These are phyloP conservation scores for Thyridium curvatum DNA, from an alignment of 2,329 filamentous ascomycete genomes.

Conservation along the genomic window DNA sequence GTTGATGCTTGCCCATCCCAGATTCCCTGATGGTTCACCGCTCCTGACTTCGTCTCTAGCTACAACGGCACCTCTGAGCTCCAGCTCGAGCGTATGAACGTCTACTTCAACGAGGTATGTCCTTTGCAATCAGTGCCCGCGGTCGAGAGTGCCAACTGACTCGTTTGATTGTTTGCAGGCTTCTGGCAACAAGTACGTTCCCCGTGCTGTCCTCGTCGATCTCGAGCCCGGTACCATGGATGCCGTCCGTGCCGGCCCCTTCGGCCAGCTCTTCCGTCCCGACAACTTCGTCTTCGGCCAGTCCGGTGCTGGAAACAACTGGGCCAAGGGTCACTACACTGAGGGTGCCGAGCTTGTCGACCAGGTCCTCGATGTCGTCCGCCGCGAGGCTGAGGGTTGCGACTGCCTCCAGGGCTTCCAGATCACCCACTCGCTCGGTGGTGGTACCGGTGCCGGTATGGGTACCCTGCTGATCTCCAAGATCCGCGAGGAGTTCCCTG, in stretches of 20 bases:
- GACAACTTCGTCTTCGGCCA: slow-evolving; percentile 99
- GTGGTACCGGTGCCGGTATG: slow-evolving; percentile 99
- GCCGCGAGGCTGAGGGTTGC: slow-evolving; percentile 96
- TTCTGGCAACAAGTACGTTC: slow-evolving; percentile 97
- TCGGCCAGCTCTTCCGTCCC: slow-evolving; percentile 98
- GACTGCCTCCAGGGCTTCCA: slow-evolving; percentile 99
- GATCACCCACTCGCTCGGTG: slow-evolving; percentile 99
- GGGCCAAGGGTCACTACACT: slow-evolving; percentile 99
- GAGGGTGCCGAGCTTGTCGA: slow-evolving; percentile 99
- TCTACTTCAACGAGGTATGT: slow-evolving; percentile 73
- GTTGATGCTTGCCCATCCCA: slow-evolving; percentile 19
- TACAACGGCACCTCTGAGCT: slow-evolving; percentile 98
- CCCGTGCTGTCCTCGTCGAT: slow-evolving; percentile 98
- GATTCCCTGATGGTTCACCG: slow-evolving; percentile 19
- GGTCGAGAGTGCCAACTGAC: too few relatives aligned
- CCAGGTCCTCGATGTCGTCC: slow-evolving; percentile 96
- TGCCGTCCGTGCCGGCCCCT: slow-evolving; percentile 94
- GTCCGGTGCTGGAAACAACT: slow-evolving; percentile 99
- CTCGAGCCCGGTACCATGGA: slow-evolving; percentile 99
- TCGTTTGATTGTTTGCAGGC: slow-evolving; percentile 50
- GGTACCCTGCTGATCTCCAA: slow-evolving; percentile 99
- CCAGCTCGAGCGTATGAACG: slow-evolving; percentile 99
- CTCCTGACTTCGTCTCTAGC: slow-evolving; percentile 35
- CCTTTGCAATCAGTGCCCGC: too few relatives aligned
- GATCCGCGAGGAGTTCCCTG: slow-evolving; percentile 99